Evolutionary conservation across 495 filamentous ascomycete genomes (phyloP), one percentile per base, ranked within the genome.

Genomic region (Penicillium coprophilum): DNA sequence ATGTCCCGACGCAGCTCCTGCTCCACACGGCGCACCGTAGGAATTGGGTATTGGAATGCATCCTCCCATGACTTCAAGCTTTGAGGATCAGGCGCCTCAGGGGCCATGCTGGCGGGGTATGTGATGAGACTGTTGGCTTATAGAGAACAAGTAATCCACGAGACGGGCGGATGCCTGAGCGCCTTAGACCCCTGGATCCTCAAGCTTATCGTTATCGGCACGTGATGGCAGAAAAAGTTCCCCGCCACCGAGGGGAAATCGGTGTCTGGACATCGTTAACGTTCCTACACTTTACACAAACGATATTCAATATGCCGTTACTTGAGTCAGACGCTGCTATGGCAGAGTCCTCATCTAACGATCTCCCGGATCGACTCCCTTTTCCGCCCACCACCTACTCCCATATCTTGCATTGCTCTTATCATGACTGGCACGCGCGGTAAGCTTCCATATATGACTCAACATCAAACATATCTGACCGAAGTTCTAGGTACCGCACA

Each of bases 381-480:
- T 97, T 97, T 62, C 87, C 89, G 13, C 90, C 91, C 3, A 80
- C 96, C 41, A 89, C 85, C 6, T 84, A 85, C 62, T 82, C 86
- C 24, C 94, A 98, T 64, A 95, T 98, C 62, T 72, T 96, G 34
- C 85, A 97, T 70, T 98, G 94, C 74, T 94, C 94, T 36, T 97
- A 92, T 70, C 88, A 96, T 71, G 82, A 80, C 56, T 98, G 94
- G 94, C 88, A 96, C 61, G 80, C 87, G 53, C 85, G 50, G 82
- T 78, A 57, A 43, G 55, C 15, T 46, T 21, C 10, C 53, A 50
- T 46, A 30, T 20, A 28, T 56, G 55, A 57, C 46, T 57, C 36
- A 47, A 48, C 15, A 23, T 6, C 3, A 51, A 45, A 4, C 19
- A 19, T 38, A 31, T 61, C 3, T 47, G 13, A 31, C 17, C 30